Base-by-base conservation (phyloP, 1,139 yeast species). In the Scheffersomyces illinoinensis region DNA sequence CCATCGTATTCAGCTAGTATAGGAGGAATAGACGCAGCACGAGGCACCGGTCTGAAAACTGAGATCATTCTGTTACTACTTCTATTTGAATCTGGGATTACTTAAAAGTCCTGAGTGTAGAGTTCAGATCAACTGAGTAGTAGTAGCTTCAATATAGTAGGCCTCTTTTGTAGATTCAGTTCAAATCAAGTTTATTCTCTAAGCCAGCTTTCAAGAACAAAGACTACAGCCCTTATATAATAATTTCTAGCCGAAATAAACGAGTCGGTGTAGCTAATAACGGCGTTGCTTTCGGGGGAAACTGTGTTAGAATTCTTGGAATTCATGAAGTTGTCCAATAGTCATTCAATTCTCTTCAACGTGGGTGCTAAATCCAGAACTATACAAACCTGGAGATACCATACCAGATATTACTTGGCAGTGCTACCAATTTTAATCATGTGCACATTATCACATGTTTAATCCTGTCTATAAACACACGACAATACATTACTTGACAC, bases 1-100 rank as follows among this genome's bases (percentile, higher is more conserved):
- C 67, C 68, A 20, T 59, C 58, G 56, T 61, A 62, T 10, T 47
- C 20, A 33, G 17, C 23, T 20, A 18, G 52, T 52, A 8, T 43
- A 10, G 23, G 49, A 55, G 54, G 24, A 33, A 17, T 39, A 14
- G 73, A 74, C 33, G 62, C 62, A 20, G 64, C 17, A 48, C 21
- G 33, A n/a, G 54, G 46, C 52, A 49, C 47, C 2, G 61, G 64
- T 39, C 58, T 61, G 59, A 62, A 64, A 24, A 64, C 55, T 47
- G 61, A 60, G 53, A 64, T 60, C 68, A 64, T 65, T 51, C 43
- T 46, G 21, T n/a, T 5, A 20, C 21, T 23, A 47, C 43, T 10
- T 33, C 43, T 10, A 33, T 33, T 33, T 10, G 43, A 2, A 33
- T 33, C 33, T 26, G 33, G 33, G 6, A 10, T 26, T 26, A 8